A percentile compares a stretch with the other conserved stretches of the same genome.
phyloP scores from a whole-genome alignment of 2,329 filamentous ascomycete genomes.

The Verticillium zaregamsianum region DNA sequence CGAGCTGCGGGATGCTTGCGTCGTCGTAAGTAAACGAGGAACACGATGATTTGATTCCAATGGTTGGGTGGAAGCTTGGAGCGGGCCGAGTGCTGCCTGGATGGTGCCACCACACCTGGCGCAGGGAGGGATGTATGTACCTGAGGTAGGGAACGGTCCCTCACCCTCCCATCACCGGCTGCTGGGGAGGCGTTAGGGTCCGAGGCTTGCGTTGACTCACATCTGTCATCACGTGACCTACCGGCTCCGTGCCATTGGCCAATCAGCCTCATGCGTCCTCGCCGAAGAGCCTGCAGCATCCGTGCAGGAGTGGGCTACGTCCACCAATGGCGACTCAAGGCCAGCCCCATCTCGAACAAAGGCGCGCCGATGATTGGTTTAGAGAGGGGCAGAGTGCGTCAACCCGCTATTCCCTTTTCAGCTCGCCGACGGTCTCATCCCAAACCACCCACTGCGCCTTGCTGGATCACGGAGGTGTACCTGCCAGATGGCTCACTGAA shows the following conservation, averaged over 20 bases:
- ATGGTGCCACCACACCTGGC: background rate
- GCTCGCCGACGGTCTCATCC: slow-evolving; percentile 34
- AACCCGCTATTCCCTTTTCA: slow-evolving; percentile 30
- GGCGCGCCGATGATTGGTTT: slow-evolving; percentile 21
- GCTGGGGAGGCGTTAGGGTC: background rate
- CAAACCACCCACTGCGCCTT: slow-evolving; percentile 14
- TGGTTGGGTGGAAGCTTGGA: background rate
- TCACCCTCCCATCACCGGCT: background rate
- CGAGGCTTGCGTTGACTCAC: slow-evolving; percentile 14
- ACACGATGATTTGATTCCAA: background rate
- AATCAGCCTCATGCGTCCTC: slow-evolving; percentile 23
- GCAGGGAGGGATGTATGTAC: background rate
- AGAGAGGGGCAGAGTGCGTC: background rate
- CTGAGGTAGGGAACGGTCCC: background rate
- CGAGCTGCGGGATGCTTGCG: background rate
- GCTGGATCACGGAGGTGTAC: slow-evolving; percentile 6
- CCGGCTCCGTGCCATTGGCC: slow-evolving; percentile 20
- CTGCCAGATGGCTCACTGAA: slow-evolving; percentile 14
- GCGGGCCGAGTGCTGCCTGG: background rate
- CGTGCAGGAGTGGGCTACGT: slow-evolving; percentile 19
- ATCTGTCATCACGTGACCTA: slow-evolving; percentile 9
- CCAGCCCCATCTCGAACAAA: background rate
- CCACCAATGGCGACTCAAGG: slow-evolving; percentile 20
- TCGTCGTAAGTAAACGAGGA: background rate
- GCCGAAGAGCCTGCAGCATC: slow-evolving; percentile 27